A percentile compares a stretch with the other conserved stretches of the same genome.
These are phyloP conservation scores for Cladobotryum mycophilum DNA, from an alignment of 2,329 filamentous ascomycete species.

Conservation along the genomic window DNA sequence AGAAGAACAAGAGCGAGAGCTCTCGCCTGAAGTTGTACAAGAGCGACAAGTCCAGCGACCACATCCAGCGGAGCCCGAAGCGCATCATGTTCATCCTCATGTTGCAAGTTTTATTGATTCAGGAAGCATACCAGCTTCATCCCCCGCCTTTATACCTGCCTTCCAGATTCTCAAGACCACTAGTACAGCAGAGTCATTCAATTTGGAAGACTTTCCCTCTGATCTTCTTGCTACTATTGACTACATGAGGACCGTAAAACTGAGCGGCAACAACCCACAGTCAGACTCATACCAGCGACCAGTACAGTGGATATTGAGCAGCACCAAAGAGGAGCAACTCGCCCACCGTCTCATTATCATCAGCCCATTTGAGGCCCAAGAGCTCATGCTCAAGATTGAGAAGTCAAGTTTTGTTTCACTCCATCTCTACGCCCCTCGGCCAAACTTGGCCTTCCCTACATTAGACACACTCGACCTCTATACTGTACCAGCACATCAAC, in stretches of 20 bases:
- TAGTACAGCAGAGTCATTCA: slow-evolving; percentile 13
- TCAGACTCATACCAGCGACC: slow-evolving; percentile 18
- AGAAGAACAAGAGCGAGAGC: slow-evolving; percentile 65
- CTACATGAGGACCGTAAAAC: slow-evolving; percentile 8
- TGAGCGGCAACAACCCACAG: background rate
- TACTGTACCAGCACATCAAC: too few species aligned
- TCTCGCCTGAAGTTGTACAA: slow-evolving; percentile 57
- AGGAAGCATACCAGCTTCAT: background rate
- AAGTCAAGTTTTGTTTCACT: slow-evolving; percentile 31
- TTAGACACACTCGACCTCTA: background rate
- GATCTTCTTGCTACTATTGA: slow-evolving; percentile 6
- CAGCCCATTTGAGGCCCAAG: slow-evolving; percentile 44
- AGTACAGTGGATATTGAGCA: slow-evolving; percentile 21
- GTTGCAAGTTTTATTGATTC: slow-evolving; percentile 22
- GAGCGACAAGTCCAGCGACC: slow-evolving; percentile 51
- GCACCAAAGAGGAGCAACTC: background rate
- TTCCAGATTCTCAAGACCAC: slow-evolving; percentile 15
- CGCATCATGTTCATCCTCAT: slow-evolving; percentile 38
- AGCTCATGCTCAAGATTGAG: slow-evolving; percentile 36
- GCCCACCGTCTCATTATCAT: slow-evolving; percentile 6
- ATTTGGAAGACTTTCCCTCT: slow-evolving; percentile 12
- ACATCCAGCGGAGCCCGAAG: slow-evolving; percentile 21
- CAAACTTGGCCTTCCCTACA: slow-evolving; percentile 2
- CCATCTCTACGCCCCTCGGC: slow-evolving; percentile 46
- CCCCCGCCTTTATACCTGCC: slow-evolving; percentile 9